Evolutionary conservation across 2,329 filamentous ascomycete genomes (phyloP), one percentile per base, ranked within the genome.

Genomic region (Aspergillus floridensis): DNA sequence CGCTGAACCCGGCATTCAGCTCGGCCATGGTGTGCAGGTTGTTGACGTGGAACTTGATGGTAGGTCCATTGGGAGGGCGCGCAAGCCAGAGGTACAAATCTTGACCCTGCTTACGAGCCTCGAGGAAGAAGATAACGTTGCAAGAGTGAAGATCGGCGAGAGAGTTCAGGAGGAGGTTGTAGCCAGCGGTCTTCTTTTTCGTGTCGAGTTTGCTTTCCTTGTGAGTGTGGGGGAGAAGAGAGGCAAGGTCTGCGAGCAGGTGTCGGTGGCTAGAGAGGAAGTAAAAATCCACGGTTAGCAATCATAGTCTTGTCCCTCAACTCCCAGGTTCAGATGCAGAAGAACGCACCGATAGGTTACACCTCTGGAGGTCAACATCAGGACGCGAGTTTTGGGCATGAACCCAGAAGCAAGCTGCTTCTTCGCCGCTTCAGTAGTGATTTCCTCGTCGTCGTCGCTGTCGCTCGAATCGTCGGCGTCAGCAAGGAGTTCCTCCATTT

Each of bases 181-280:
- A 80, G 41, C 78, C 77, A 52, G 77, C 74, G 6, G 74, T 76
- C 68, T 78, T 92, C 41, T 91, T 93, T 80, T 98, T 98, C 56
- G 92, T 95, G 76, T 99, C 95, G 66, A 97, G 91, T 79, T 99
- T 99, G 68, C 90, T 92, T 75, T 99, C 95, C 80, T 96, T 96
- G 72, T 92, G 88, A 66, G 88, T 88, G 76, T 99, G 95, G 2
- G 95, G 95, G 65, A 99, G 87, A 77, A 99, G 87, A 31, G 89
- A 84, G 59, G 92, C 87, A 51, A 99, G 83, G 72, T 99, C 95
- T 71, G 93, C 91, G 63, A 99, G 84, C 48, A 99, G 83, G 79
- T 99, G 95, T 48, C 95, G 90, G 77, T 97, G 95, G 76, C 93
- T 96, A 68, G 24, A 62, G 53, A 59, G 57, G 52, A 26, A 46